These are phyloP conservation scores for Penicillium cinerascens DNA, from an alignment of 495 filamentous ascomycete genomes.

Conservation along the genomic window DNA sequence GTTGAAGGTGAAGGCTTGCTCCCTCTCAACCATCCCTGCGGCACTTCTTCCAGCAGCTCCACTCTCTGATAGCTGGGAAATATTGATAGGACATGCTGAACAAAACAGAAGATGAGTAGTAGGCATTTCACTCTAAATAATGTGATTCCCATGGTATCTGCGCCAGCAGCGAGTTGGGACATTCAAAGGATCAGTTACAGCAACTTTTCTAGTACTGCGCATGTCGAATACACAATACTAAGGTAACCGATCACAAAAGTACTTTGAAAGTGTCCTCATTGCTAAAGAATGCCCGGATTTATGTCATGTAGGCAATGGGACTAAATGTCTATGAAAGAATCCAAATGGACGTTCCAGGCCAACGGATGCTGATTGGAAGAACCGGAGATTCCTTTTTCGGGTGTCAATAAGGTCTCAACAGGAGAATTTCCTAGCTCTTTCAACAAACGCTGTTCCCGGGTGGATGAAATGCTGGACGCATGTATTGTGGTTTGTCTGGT, in stretches of 20 bases:
- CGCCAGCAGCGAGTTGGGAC: too few species aligned
- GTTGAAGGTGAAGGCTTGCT: constrained; percentile 31
- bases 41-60: constrained; percentile 41
- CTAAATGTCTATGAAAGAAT: not conserved
- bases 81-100: constrained; percentile 1
- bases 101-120: constrained; percentile 10
- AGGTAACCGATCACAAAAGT: too few species aligned
- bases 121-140: not conserved
- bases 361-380: not conserved
- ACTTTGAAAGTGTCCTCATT: too few species aligned
- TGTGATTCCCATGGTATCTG: not conserved
- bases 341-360: not conserved
- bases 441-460: too few species aligned
- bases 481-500: not conserved
- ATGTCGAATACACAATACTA: too few species aligned
- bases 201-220: too few species aligned
- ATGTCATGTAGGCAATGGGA: not conserved
- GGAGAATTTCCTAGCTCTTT: not conserved
- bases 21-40: constrained; percentile 46
- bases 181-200: too few species aligned
- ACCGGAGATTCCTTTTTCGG: not conserved
- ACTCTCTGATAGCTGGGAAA: constrained; percentile 31
- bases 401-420: not conserved
- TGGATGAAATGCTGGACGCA: too few species aligned
- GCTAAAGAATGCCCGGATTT: too few species aligned